Evolutionary conservation across 2,329 filamentous ascomycete genomes (phyloP), one percentile per base, ranked within the genome.

Genomic region (Aspergillus sp.): DNA sequence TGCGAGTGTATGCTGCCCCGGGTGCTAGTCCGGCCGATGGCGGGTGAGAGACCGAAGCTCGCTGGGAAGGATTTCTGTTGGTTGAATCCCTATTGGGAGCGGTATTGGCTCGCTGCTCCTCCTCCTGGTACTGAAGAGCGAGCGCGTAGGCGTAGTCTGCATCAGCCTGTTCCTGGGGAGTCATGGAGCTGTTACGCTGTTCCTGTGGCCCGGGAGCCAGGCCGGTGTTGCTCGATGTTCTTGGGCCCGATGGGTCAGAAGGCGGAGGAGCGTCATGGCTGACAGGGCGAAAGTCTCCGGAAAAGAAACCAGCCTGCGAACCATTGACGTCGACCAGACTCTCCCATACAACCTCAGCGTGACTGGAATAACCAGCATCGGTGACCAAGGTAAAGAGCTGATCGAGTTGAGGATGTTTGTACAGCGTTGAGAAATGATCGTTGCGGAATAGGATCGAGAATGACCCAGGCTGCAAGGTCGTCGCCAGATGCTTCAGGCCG

Each of bases 281-380:
- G n/a, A 97, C 90, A 0, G 90, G 82, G 32, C 89, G 86, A 75
- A 98, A 98, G 70, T 98, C 93, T 1, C 95, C 95, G 0, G 92
- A 92, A 67, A 92, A 91, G 69, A 96, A 92, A 71, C 93, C 90
- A 2, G 91, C 88, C 13, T 85, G 85, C 69, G 90, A 89, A 7
- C 95, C 95, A 54, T 88, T 95, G 21, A 96, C 88, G 68, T 98
- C 94, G 0, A 90, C 89, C 2, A 99, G 82, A 8, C 90, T 95
- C 76, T 99, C 95, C 95, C 95, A 99, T 0, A 99, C 91, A 11
- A 99, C 88, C 73, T 98, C 94, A 15, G 92, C 89, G 67, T 97
- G 92, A 8, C 83, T 85, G 10, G 90, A 88, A 71, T 96, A 99
- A 0, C 95, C 95, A 25, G 92, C 90, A 72, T 99, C 95, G 0